Conservation (phyloP, 2,329 filamentous ascomycete genomes). For the Stachybotrys chlorohalonatus region DNA sequence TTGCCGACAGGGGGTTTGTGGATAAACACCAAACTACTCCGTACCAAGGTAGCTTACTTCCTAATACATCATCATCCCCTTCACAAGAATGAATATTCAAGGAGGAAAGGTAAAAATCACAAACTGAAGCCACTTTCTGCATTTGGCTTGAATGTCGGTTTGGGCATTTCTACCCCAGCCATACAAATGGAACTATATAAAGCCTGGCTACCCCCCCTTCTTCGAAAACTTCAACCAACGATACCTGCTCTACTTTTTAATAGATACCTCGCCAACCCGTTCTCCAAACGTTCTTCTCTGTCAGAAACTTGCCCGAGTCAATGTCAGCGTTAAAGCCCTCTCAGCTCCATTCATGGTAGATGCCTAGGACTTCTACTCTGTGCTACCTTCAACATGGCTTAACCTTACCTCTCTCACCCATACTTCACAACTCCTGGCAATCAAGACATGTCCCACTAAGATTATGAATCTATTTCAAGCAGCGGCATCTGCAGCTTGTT, state of each 20-base stretch:
- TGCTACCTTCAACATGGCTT: conserved; percentile 8
- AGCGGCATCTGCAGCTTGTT: conserved; percentile 13
- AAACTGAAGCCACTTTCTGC: not conserved
- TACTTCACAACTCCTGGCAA: conserved; percentile 15
- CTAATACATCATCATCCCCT: too few relatives aligned
- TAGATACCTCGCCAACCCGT: not conserved
- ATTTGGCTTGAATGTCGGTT: not conserved
- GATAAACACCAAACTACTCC: too few relatives aligned
- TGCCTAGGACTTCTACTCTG: not conserved
- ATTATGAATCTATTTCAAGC: conserved; percentile 13
- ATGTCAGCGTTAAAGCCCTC: not conserved
- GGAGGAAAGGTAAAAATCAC: not conserved
- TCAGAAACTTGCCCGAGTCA: not conserved
- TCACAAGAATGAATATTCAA: not conserved
- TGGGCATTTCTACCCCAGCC: not conserved
- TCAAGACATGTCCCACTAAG: conserved; percentile 3
- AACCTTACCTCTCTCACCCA: conserved; percentile 17
- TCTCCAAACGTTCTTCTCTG: not conserved
- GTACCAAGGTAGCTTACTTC: too few relatives aligned
- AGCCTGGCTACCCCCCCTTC: not conserved
- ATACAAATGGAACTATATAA: not conserved
- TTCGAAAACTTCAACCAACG: not conserved
- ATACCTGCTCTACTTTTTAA: not conserved
- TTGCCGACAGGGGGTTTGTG: too few relatives aligned
- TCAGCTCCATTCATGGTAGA: not conserved